phyloP scores from a whole-genome alignment of 768 basidiomycete genomes.

The Lentinus tigrinus region DNA sequence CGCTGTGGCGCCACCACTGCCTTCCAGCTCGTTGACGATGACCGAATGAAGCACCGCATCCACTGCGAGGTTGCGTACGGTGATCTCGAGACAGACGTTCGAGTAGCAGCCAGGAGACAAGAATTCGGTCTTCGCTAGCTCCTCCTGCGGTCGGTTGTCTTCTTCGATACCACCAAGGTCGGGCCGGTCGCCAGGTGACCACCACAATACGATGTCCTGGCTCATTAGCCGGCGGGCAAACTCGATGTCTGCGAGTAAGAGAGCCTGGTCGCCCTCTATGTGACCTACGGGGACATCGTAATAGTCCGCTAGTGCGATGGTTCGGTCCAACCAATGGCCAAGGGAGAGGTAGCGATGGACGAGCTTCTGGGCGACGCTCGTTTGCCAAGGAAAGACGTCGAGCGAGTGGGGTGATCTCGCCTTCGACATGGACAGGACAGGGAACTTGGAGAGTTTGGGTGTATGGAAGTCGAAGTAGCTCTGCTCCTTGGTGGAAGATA shows the following conservation, averaged over 20 bases:
- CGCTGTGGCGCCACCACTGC: constrained; percentile 88
- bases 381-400: constrained; percentile 89
- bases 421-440: constrained; percentile 84
- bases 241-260: constrained; percentile 85
- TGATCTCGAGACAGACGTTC: constrained; percentile 89
- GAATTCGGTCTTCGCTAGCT: constrained; percentile 83
- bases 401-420: constrained; percentile 70
- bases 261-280: constrained; percentile 84
- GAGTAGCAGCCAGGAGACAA: constrained; percentile 82
- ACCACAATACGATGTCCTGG: constrained; percentile 95
- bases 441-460: constrained; percentile 78
- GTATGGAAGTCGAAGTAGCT: constrained; percentile 75
- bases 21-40: constrained; percentile 95
- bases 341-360: constrained; percentile 76
- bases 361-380: constrained; percentile 80
- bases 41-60: constrained; percentile 93
- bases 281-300: constrained; percentile 94
- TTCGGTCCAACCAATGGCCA: constrained; percentile 77
- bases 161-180: constrained; percentile 94
- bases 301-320: constrained; percentile 79
- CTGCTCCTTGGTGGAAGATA: constrained; percentile 85
- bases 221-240: constrained; percentile 85
- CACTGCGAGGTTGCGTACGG: constrained; percentile 89
- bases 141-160: constrained; percentile 74
- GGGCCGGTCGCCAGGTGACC: constrained; percentile 86